Evolutionary conservation across 768 basidiomycete genomes (phyloP).

Genomic region (Hysterangium stoloniferum): DNA sequence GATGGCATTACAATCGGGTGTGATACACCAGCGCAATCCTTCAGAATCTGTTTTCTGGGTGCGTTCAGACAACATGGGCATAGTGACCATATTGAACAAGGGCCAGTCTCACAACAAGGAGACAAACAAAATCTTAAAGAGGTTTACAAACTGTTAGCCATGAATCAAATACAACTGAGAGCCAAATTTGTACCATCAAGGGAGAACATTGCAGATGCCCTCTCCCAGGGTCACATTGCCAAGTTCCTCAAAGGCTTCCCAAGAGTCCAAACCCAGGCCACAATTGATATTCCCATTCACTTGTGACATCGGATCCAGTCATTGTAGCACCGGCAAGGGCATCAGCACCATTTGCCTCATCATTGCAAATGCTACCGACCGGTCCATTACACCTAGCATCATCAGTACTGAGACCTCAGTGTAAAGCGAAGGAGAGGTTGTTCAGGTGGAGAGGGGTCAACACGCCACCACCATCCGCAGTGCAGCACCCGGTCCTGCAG

Average conservation of each 20-base stretch:
- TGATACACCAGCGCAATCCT: neutral
- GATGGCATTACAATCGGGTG: too few relatives aligned
- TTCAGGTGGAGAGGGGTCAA: constrained; percentile 29
- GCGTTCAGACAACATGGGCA: constrained; percentile 29
- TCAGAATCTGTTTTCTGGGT: too few relatives aligned
- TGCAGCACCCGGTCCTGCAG: constrained; percentile 19
- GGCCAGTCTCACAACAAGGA: constrained; percentile 22
- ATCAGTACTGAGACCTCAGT: constrained; percentile 20
- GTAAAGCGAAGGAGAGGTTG: constrained; percentile 20
- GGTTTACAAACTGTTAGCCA: constrained; percentile 18
- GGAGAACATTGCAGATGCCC: constrained; percentile 25
- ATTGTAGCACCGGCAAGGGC: too few relatives aligned
- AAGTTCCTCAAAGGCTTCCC: constrained; percentile 18
- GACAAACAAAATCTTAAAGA: constrained; percentile 25
- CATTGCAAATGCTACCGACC: constrained; percentile 10
- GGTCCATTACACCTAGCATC: constrained; percentile 11
- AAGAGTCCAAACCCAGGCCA: constrained; percentile 5
- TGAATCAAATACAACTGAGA: constrained; percentile 9
- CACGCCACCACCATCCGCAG: constrained; percentile 17
- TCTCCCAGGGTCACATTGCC: constrained; percentile 24
- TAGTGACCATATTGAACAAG: constrained; percentile 23
- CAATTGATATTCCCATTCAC: constrained; percentile 20
- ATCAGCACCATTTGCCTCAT: constrained; percentile 16
- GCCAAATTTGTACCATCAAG: constrained; percentile 18
- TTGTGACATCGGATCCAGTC: too few relatives aligned